Conservation (phyloP, 1,284 basidiomycete genomes). For the Ceratobasidium sp. region DNA sequence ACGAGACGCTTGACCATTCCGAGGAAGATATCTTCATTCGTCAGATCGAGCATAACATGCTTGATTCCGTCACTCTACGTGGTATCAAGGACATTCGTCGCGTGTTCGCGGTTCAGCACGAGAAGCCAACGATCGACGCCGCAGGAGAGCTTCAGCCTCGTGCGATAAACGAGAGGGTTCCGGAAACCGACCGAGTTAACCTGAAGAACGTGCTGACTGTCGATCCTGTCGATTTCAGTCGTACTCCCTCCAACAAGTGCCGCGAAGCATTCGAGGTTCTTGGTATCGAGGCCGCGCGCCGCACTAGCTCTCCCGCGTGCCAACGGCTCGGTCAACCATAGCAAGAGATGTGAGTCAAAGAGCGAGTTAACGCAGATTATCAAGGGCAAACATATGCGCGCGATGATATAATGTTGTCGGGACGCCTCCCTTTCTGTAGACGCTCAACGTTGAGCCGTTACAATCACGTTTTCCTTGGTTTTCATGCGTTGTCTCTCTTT, state of each 20-base stretch:
- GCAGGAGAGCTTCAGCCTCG: conserved; percentile 74
- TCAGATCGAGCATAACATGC: conserved; percentile 95
- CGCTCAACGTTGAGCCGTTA: too few relatives aligned
- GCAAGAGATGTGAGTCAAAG: not conserved
- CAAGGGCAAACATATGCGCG: conserved; percentile 40
- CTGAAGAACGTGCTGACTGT: conserved; percentile 94
- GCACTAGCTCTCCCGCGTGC: not conserved
- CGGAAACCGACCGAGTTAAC: conserved; percentile 98
- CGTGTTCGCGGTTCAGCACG: conserved; percentile 93
- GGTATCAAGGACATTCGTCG: conserved; percentile 93
- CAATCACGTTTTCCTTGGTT: too few relatives aligned
- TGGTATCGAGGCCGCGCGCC: conserved; percentile 93
- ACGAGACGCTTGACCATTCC: conserved; percentile 78
- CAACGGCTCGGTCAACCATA: not conserved
- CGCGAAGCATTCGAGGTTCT: conserved; percentile 97
- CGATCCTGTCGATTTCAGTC: conserved; percentile 91
- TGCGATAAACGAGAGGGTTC: conserved; percentile 85
- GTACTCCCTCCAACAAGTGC: conserved; percentile 97
- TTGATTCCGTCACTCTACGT: conserved; percentile 94
- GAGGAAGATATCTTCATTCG: conserved; percentile 98
- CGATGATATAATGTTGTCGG: not conserved
- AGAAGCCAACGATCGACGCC: conserved; percentile 77
- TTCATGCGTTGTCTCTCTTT: too few relatives aligned
- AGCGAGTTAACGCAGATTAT: conserved; percentile 22
- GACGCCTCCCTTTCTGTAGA: too few relatives aligned